phyloP scores from a whole-genome alignment of 116 monocot species.

The Phalaenopsis hybrid region DNA sequence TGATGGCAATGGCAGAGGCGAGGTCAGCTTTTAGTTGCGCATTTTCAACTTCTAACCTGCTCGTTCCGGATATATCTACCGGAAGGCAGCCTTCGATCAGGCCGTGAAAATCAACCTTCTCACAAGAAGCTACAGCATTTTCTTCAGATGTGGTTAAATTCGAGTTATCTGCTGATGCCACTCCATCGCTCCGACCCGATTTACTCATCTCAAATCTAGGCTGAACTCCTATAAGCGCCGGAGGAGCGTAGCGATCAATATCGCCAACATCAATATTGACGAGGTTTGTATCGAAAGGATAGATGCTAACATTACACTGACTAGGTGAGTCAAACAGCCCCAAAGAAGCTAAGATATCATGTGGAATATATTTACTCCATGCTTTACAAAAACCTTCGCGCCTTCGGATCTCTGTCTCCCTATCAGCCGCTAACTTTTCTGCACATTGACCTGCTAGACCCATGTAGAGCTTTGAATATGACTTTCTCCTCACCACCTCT shows the following conservation, averaged over 20 bases:
- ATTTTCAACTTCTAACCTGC: slow-evolving; percentile 97
- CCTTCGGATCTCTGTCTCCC: slow-evolving; percentile 68
- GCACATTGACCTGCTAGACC: slow-evolving; percentile 86
- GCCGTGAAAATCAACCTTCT: slow-evolving; percentile 32
- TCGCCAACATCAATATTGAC: slow-evolving; percentile 79
- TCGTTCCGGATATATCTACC: slow-evolving; percentile 77
- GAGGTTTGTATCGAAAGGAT: slow-evolving; percentile 80
- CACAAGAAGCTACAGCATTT: slow-evolving; percentile 21
- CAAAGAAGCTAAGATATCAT: slow-evolving; percentile 67
- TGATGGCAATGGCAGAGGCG: slow-evolving; percentile 71
- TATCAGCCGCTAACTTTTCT: slow-evolving; percentile 78
- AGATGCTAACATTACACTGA: slow-evolving; percentile 76
- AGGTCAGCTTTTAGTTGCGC: slow-evolving; percentile 86
- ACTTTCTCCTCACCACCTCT: slow-evolving; percentile 76
- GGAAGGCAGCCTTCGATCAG: slow-evolving; percentile 44
- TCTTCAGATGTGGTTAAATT: slow-evolving; percentile 37
- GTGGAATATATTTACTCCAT: slow-evolving; percentile 67
- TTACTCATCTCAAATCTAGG: slow-evolving; percentile 34
- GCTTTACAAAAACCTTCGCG: slow-evolving; percentile 65
- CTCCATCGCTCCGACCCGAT: slow-evolving; percentile 10
- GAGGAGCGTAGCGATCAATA: slow-evolving; percentile 70
- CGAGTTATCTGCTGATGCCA: slow-evolving; percentile 25
- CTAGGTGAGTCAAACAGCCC: slow-evolving; percentile 88
- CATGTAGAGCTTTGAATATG: slow-evolving; percentile 82
- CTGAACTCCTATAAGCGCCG: slow-evolving; percentile 30